A percentile compares a stretch with the other conserved stretches of the same genome.
Conservation (phyloP, 768 basidiomycete species). For the Candolleomyces aberdarensis region DNA sequence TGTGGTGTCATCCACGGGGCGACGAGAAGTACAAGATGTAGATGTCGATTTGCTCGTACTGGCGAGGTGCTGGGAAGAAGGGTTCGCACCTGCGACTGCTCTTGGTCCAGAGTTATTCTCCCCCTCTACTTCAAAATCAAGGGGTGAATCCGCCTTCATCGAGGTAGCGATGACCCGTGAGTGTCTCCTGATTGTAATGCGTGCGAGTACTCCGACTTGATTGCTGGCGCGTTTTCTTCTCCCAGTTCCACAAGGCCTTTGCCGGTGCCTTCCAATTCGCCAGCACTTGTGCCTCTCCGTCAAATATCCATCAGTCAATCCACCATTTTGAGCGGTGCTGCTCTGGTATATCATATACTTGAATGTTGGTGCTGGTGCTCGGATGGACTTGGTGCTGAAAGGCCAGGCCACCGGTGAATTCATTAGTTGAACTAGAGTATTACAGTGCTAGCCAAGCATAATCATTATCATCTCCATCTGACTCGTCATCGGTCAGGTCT, state of each 20-base stretch:
- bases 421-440: no score
- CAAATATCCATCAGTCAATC: not conserved
- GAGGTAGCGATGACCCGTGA: not conserved
- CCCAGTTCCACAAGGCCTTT: constrained; percentile 29
- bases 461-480: no score
- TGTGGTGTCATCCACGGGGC: no score
- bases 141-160: not conserved
- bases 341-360: constrained; percentile 33
- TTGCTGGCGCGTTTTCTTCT: constrained; percentile 17
- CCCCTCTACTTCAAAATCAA: not conserved
- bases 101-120: constrained; percentile 8
- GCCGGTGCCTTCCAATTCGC: constrained; percentile 29
- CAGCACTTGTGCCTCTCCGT: constrained; percentile 40
- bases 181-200: not conserved
- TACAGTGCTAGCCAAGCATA: no score
- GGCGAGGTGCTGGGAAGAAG: no score
- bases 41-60: no score
- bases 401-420: constrained; percentile 9
- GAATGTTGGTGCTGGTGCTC: constrained; percentile 35
- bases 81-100: constrained; percentile 3
- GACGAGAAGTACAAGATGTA: no score
- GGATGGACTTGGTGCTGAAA: constrained; percentile 23
- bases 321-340: no score
- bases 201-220: not conserved
- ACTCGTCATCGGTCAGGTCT: no score